phyloP scores from a whole-genome alignment of 768 basidiomycete species.

The Gymnopilus junonius region DNA sequence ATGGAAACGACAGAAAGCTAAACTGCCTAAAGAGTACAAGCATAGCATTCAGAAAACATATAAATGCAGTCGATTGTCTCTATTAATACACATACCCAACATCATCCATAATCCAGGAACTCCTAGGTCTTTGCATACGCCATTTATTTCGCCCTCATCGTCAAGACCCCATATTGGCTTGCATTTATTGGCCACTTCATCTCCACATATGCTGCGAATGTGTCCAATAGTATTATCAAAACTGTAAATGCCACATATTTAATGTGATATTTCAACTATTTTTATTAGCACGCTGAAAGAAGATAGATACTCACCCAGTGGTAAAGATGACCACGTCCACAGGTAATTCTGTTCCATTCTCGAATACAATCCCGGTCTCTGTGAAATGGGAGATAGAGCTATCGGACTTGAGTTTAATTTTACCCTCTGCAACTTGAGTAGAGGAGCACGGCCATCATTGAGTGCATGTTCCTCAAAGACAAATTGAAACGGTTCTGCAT shows the following conservation, averaged over 20 bases:
- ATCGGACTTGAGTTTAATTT: constrained; percentile 75
- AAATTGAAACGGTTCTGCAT: no score
- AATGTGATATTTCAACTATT: no score
- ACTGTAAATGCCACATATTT: no score
- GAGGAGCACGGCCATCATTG: constrained; percentile 11
- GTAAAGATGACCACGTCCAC: constrained; percentile 67
- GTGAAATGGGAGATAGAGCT: constrained; percentile 50
- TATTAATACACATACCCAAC: constrained; percentile 34
- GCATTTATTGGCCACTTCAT: constrained; percentile 13
- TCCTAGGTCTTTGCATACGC: constrained; percentile 42
- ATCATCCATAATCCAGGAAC: constrained; percentile 61
- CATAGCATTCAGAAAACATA: not conserved
- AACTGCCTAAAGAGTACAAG: constrained; percentile 42
- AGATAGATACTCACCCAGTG: constrained; percentile 47
- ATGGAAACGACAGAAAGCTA: constrained; percentile 66
- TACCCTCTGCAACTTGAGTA: constrained; percentile 66
- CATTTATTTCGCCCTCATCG: constrained; percentile 64
- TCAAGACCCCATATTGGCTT: constrained; percentile 65
- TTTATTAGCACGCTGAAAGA: no score
- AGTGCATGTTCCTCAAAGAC: no score
- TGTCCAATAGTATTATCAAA: constrained; percentile 46
- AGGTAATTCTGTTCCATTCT: constrained; percentile 49
- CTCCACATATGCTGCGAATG: constrained; percentile 35
- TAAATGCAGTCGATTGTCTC: not conserved
- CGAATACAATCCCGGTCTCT: constrained; percentile 48